Percentiles rank a stretch among this genome's conserved stretches.
These are phyloP conservation scores for Gaeumannomyces sp. DNA, from an alignment of 2,329 filamentous ascomycete genomes.

Conservation along the genomic window DNA sequence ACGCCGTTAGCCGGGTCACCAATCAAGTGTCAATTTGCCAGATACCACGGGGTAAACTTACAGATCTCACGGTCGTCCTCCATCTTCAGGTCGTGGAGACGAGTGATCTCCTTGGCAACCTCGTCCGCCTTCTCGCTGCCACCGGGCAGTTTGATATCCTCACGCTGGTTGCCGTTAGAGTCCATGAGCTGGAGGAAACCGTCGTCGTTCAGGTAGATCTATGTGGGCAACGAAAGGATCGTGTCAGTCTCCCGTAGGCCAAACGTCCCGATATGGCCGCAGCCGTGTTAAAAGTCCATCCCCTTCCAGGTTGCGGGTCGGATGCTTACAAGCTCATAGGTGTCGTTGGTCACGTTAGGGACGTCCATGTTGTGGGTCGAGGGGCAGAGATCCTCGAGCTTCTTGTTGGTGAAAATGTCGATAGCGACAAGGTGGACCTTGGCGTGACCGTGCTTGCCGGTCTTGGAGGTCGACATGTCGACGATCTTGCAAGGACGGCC, in stretches of 20 bases:
- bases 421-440: conserved; percentile 98
- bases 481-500: conserved; percentile 99
- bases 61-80: conserved; percentile 85
- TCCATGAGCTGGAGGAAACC: conserved; percentile 92
- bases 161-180: conserved; percentile 80
- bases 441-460: conserved; percentile 99
- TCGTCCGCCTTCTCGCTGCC: conserved; percentile 46
- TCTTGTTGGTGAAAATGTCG: conserved; percentile 99
- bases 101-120: conserved; percentile 76
- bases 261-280: background rate
- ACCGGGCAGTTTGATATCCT: conserved; percentile 91
- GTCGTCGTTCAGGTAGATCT: conserved; percentile 93
- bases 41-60: conserved; percentile 47
- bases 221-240: conserved; percentile 11
- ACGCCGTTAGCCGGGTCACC: conserved; percentile 17
- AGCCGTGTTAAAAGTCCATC: background rate
- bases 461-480: conserved; percentile 99
- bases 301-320: background rate
- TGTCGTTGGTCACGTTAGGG: conserved; percentile 82
- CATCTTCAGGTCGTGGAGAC: conserved; percentile 57
- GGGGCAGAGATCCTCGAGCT: conserved; percentile 97
- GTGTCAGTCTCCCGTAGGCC: background rate
- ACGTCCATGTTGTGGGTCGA: conserved; percentile 99
- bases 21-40: background rate
- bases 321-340: conserved; percentile 82